These are phyloP conservation scores for Pythium aristosporum DNA, from an alignment of 352 stramenopile genomes.

Conservation along the genomic window DNA sequence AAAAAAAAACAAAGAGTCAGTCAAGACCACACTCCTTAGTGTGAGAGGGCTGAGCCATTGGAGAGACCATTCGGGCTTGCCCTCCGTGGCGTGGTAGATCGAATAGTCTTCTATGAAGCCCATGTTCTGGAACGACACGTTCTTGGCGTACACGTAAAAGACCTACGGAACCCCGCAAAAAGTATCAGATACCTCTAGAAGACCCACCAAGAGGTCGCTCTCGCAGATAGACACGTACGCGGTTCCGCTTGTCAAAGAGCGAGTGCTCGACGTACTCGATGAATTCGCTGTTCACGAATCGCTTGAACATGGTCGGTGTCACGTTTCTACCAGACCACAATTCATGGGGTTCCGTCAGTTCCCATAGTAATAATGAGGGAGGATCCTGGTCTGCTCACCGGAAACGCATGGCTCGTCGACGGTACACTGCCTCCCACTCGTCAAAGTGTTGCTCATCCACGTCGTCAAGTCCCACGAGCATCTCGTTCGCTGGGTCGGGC, in stretches of 20 bases:
- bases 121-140: conserved; percentile 70
- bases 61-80: conserved; percentile 44
- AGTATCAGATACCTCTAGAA: background rate
- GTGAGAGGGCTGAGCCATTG: background rate
- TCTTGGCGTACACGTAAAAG: conserved; percentile 81
- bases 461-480: conserved; percentile 42
- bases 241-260: conserved; percentile 69
- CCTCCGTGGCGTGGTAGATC: conserved; percentile 43
- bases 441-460: conserved; percentile 51
- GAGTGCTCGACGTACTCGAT: conserved; percentile 80
- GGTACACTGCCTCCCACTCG: conserved; percentile 61
- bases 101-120: conserved; percentile 72
- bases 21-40: background rate
- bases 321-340: conserved; percentile 47
- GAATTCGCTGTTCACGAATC: conserved; percentile 68
- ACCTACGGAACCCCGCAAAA: conserved; percentile 28
- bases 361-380: background rate
- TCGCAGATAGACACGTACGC: conserved; percentile 31
- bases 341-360: background rate
- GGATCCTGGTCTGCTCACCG: conserved; percentile 23
- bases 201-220: background rate
- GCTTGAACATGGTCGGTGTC: conserved; percentile 72
- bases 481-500: conserved; percentile 54
- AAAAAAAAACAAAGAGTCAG: background rate
- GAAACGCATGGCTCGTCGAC: conserved; percentile 57